Percentiles rank a stretch among this genome's conserved stretches.
Evolutionary conservation across 208 protist species (phyloP).

Genomic region (Leishmania arabica): DNA sequence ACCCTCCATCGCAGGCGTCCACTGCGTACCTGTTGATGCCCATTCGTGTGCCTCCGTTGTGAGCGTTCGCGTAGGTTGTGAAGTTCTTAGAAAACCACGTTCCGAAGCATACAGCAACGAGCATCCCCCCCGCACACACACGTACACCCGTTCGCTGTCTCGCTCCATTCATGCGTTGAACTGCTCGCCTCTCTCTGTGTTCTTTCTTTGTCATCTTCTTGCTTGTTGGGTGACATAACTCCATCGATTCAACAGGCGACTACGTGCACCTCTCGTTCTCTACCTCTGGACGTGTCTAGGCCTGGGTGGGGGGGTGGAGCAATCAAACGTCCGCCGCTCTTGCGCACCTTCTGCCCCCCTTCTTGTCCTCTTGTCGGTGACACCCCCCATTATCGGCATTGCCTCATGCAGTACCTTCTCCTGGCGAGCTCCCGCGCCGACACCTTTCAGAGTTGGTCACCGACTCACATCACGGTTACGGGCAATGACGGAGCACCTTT

Average conservation of each 20-base stretch:
- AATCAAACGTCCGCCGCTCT: background rate
- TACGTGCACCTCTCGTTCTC: background rate
- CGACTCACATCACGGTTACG: background rate
- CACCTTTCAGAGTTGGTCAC: constrained; percentile 24
- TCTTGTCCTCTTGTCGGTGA: background rate
- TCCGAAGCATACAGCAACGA: background rate
- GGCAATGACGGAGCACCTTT: constrained; percentile 13
- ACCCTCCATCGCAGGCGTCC: background rate
- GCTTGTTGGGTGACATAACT: background rate
- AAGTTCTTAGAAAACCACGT: no score
- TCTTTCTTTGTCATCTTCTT: background rate
- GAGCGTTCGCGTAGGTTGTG: background rate
- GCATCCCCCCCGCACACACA: no score
- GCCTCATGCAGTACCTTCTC: constrained; percentile 24
- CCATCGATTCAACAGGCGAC: background rate
- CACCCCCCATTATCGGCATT: background rate
- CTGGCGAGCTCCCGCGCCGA: constrained; percentile 4
- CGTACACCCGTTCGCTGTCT: background rate
- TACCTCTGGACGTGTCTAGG: constrained; percentile 3
- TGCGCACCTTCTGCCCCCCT: background rate
- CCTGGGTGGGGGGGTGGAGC: background rate
- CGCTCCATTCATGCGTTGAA: background rate
- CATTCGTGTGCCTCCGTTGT: no score
- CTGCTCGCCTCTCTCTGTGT: background rate
- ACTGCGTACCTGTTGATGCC: no score